A percentile compares a stretch with the other conserved stretches of the same genome.
Conservation (phyloP, 345 rosid species). For the Leavenworthia alabamica region DNA sequence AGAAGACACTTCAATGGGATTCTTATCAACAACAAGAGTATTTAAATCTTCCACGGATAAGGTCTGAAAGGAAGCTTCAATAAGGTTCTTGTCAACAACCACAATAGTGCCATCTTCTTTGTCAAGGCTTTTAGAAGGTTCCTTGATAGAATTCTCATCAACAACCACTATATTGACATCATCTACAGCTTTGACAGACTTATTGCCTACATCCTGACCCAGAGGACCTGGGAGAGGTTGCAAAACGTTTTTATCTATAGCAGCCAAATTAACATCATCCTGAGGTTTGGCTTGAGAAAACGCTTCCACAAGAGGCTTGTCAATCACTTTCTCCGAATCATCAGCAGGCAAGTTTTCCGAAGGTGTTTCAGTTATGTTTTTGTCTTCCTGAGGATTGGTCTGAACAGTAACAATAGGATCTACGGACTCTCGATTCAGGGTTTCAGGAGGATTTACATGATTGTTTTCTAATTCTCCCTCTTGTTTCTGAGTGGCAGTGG, state of each 20-base stretch:
- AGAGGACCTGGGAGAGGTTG: constrained; percentile 5
- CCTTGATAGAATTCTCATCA: constrained; percentile 31
- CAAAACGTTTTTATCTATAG: constrained; percentile 4
- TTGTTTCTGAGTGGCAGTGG: constrained; percentile 14
- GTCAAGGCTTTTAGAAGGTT: constrained; percentile 24
- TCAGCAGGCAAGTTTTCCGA: not conserved
- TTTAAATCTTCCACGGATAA: constrained; percentile 32
- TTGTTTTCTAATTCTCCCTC: constrained; percentile 2
- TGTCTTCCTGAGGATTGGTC: constrained; percentile 5
- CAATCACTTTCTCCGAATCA: constrained; percentile 13
- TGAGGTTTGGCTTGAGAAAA: too few species aligned
- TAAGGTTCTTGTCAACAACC: constrained; percentile 26
- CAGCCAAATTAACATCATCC: constrained; percentile 7
- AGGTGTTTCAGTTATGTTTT: constrained; percentile 3
- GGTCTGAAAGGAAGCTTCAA: constrained; percentile 26
- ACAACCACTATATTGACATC: constrained; percentile 29
- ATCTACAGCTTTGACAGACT: constrained; percentile 9
- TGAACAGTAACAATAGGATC: constrained; percentile 11
- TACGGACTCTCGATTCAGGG: constrained; percentile 26
- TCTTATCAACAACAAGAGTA: constrained; percentile 28
- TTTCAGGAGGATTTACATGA: constrained; percentile 22
- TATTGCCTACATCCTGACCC: constrained; percentile 8
- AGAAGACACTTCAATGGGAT: constrained; percentile 33
- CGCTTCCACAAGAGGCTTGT: too few species aligned
- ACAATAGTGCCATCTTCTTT: constrained; percentile 30